Base-by-base conservation (phyloP, 1,284 basidiomycete species). In the Ceratobasidium sp. region DNA sequence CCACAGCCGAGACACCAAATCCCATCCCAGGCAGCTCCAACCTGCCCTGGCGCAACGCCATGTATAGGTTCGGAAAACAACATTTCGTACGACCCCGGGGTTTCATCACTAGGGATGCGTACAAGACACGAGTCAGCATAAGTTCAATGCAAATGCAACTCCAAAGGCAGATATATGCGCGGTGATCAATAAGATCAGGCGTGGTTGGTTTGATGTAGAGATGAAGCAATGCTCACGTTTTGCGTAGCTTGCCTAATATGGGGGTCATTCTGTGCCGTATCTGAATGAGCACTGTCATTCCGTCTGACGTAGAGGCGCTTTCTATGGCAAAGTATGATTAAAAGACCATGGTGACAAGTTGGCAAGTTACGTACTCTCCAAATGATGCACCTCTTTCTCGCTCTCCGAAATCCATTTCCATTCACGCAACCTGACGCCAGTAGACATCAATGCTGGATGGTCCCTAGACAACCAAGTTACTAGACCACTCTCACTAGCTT, bases 1-100 rank as follows among this genome's bases (percentile, higher is more conserved):
- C 92, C 95, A 75, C 90, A 92, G 1, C 94, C 94, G 27, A 96
- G 81, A 78, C 93, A 95, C 87, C 89, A 89, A 65, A 89, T 84
- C 1, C 80, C 86, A 70, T 87, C 83, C 80, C 88, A 96, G 5
- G 96, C 72, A 0, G 85, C 88, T 6, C 88, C 88, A 32, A 91
- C 84, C 77, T 97, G 95, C 1, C 94, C 94, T 0, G 86, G 83
- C 0, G 93, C 84, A n/a, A 94, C 87, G 3, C 87, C 89, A 53
- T 85, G 84, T 55, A 92, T 83, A 0, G 87, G 85, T 47, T 84
- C 78, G 50, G 83, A 79, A 73, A 92, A 90, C 15, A 75, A 76
- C 62, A 88, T 82, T 25, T 75, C 73, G 45, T 86, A 75, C 27
- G 73, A 74, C 32, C 38, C 69, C 35, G 73, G 29, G 25, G 38